These are phyloP conservation scores for Arthrobotrys megalospora DNA, from an alignment of 2,329 filamentous ascomycete species.

Conservation along the genomic window DNA sequence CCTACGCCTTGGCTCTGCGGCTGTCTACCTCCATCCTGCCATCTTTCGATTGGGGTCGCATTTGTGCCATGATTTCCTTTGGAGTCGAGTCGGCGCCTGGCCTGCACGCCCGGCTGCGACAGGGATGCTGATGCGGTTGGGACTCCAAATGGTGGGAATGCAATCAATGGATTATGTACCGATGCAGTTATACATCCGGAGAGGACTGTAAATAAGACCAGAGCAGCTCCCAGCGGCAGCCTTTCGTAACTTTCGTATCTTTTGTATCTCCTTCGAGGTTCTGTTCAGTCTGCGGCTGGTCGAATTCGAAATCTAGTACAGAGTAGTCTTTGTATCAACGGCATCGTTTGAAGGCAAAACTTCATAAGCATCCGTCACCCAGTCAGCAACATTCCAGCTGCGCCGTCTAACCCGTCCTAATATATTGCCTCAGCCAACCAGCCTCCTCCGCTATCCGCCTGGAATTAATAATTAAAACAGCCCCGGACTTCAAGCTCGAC, in stretches of 20 bases:
- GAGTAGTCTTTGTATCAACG: too few relatives aligned
- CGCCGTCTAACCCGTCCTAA: neutral
- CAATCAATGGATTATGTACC: neutral
- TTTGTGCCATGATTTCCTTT: conserved; percentile 40
- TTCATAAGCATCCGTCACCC: neutral
- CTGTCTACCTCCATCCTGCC: conserved; percentile 22
- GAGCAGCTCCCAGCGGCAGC: neutral
- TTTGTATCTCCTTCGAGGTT: conserved; percentile 10
- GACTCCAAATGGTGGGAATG: conserved; percentile 22
- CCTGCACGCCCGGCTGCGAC: conserved; percentile 32
- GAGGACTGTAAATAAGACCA: conserved; percentile 3
- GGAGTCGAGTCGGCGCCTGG: conserved; percentile 20
- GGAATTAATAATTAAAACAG: conserved; percentile 11
- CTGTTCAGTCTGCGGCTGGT: neutral
- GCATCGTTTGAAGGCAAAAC: conserved; percentile 13
- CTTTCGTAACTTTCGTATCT: conserved; percentile 29
- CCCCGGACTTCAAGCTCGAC: conserved; percentile 9
- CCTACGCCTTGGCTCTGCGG: conserved; percentile 56
- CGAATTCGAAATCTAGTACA: too few relatives aligned
- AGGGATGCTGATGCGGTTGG: conserved; percentile 52
- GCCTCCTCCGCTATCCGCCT: conserved; percentile 17
- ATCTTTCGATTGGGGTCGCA: conserved; percentile 32
- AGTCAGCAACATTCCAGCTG: conserved; percentile 22
- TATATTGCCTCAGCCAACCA: conserved; percentile 18
- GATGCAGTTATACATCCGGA: conserved; percentile 1